phyloP scores from a whole-genome alignment of 2,329 filamentous ascomycete genomes.

The Seiridium cupressi region DNA sequence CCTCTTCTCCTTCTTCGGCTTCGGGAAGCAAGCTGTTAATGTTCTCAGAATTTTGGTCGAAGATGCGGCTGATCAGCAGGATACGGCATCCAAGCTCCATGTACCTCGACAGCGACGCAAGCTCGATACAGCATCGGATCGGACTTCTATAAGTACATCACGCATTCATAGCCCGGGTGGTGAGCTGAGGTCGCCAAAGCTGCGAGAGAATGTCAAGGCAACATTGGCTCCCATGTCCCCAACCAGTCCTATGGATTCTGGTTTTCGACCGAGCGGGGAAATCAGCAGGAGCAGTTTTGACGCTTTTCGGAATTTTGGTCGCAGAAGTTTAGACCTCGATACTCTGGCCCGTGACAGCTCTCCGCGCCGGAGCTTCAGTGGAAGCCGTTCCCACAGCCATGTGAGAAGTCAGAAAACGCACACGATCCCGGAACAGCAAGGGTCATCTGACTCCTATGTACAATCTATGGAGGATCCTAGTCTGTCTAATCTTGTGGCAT shows the following conservation, averaged over 20 bases:
- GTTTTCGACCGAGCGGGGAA: constrained; percentile 56
- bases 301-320: constrained; percentile 41
- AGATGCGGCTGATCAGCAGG: constrained; percentile 49
- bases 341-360: constrained; percentile 38
- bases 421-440: constrained; percentile 51
- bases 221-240: constrained; percentile 56
- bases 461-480: constrained; percentile 73
- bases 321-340: constrained; percentile 54
- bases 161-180: not conserved
- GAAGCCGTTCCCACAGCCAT: constrained; percentile 49
- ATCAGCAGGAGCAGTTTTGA: constrained; percentile 53
- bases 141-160: constrained; percentile 14
- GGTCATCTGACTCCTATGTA: constrained; percentile 72
- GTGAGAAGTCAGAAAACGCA: constrained; percentile 44
- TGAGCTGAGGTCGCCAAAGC: constrained; percentile 34
- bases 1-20: constrained; percentile 93
- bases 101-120: constrained; percentile 5
- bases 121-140: constrained; percentile 9
- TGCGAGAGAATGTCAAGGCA: constrained; percentile 59
- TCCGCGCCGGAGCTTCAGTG: constrained; percentile 63
- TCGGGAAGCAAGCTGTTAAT: constrained; percentile 78
- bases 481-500: constrained; percentile 66
- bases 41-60: constrained; percentile 73
- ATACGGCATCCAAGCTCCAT: constrained; percentile 24
- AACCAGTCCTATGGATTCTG: constrained; percentile 37